A percentile compares a stretch with the other conserved stretches of the same genome.
phyloP scores from a whole-genome alignment of 495 filamentous ascomycete genomes.

The Bombardia bombarda region DNA sequence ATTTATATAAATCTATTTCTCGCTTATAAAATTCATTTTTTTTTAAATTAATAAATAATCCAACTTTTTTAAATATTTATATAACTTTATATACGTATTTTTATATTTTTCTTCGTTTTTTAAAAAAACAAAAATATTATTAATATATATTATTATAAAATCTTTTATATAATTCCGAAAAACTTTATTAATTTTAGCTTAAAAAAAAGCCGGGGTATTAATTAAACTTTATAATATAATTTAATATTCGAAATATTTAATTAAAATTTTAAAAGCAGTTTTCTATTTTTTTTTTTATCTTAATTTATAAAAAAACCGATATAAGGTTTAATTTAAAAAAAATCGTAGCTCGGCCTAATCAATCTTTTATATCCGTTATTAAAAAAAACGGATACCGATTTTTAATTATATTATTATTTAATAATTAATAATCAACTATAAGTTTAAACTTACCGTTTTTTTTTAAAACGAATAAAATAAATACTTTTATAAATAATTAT shows the following conservation, averaged over 20 bases:
- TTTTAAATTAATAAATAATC: background rate
- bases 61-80: background rate
- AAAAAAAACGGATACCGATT: background rate
- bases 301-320: too few species aligned
- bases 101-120: background rate
- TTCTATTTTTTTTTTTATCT: background rate
- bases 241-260: background rate
- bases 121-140: background rate
- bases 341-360: too few species aligned
- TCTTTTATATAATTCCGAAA: background rate
- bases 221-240: background rate
- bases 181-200: background rate
- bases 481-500: background rate
- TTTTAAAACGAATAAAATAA: background rate
- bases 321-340: too few species aligned
- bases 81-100: background rate
- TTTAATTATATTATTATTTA: background rate
- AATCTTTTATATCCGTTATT: background rate
- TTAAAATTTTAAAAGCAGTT: background rate
- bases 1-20: background rate
- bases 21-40: background rate
- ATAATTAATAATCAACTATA: too few species aligned
- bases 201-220: background rate
- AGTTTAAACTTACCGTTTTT: too few species aligned
- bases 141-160: background rate